A percentile compares a stretch with the other conserved stretches of the same genome.
These are phyloP conservation scores for Hyphodiscus hymeniophilus DNA, from an alignment of 495 filamentous ascomycete genomes.

Conservation along the genomic window DNA sequence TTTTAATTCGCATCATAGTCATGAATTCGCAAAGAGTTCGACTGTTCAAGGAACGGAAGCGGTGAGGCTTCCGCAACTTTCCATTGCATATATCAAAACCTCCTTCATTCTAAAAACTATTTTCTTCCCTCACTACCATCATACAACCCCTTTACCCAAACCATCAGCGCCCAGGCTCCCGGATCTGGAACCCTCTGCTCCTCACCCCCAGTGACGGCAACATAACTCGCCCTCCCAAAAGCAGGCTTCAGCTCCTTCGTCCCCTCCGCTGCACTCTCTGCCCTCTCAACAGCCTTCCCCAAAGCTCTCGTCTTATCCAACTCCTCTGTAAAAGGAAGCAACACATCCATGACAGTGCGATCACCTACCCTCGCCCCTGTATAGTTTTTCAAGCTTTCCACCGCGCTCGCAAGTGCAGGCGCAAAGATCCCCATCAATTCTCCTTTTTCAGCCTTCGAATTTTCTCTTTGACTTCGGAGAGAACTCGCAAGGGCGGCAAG, in stretches of 20 bases:
- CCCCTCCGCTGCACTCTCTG: slow-evolving; percentile 43
- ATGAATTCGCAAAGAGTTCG: no score
- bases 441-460: neutral
- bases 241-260: slow-evolving; percentile 46
- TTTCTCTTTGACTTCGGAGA: slow-evolving; percentile 3
- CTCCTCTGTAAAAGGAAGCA: slow-evolving; percentile 36
- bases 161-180: slow-evolving; percentile 53
- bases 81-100: no score
- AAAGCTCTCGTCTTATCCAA: slow-evolving; percentile 36
- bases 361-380: slow-evolving; percentile 21
- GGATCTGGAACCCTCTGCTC: slow-evolving; percentile 46
- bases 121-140: slow-evolving; percentile 4
- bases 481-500: slow-evolving; percentile 42
- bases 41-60: no score
- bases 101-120: no score
- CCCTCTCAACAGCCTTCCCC: slow-evolving; percentile 40
- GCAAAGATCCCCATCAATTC: slow-evolving; percentile 30
- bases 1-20: no score
- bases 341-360: slow-evolving; percentile 24
- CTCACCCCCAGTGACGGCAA: slow-evolving; percentile 34
- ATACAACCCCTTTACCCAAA: slow-evolving; percentile 44
- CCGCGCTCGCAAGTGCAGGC: slow-evolving; percentile 51
- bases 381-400: slow-evolving; percentile 27
- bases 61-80: no score
- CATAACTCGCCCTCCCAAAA: slow-evolving; percentile 52